Conservation (phyloP, 2,329 filamentous ascomycete species). For the Tolypocladium ophioglossoides region DNA sequence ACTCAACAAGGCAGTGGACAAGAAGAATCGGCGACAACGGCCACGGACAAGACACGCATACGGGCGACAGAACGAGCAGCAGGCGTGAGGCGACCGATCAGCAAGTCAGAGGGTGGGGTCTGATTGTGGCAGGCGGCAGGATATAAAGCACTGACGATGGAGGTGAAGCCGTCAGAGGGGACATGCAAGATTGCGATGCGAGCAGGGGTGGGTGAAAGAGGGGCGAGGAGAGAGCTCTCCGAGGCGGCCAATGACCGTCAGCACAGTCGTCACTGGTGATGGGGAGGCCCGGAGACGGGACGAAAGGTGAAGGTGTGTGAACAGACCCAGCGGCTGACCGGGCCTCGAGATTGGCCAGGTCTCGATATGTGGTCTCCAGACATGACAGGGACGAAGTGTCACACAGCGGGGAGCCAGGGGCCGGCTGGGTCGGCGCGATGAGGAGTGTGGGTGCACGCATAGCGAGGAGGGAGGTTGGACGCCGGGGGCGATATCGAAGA, state of each 20-base stretch:
- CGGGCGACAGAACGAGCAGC: background rate
- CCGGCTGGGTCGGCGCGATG: conserved; percentile 8
- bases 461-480: background rate
- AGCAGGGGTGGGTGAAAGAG: background rate
- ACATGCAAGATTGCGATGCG: conserved; percentile 14
- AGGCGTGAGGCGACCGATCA: background rate
- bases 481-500: background rate
- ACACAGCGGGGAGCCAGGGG: conserved; percentile 14
- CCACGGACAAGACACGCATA: background rate
- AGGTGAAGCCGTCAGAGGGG: conserved; percentile 4
- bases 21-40: background rate
- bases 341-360: conserved; percentile 43
- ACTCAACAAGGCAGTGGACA: background rate
- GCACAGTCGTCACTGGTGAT: background rate
- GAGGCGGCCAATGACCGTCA: background rate
- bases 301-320: conserved; percentile 9
- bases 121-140: background rate
- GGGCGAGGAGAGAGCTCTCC: background rate
- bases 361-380: conserved; percentile 11
- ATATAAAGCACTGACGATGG: conserved; percentile 10
- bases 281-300: conserved; percentile 4
- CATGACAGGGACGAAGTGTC: conserved; percentile 13
- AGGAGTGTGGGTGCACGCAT: conserved; percentile 14
- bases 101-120: background rate
- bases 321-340: conserved; percentile 32